Evolutionary conservation across 441 rosid genomes (phyloP).

Genomic region (Isatis lusitanica): DNA sequence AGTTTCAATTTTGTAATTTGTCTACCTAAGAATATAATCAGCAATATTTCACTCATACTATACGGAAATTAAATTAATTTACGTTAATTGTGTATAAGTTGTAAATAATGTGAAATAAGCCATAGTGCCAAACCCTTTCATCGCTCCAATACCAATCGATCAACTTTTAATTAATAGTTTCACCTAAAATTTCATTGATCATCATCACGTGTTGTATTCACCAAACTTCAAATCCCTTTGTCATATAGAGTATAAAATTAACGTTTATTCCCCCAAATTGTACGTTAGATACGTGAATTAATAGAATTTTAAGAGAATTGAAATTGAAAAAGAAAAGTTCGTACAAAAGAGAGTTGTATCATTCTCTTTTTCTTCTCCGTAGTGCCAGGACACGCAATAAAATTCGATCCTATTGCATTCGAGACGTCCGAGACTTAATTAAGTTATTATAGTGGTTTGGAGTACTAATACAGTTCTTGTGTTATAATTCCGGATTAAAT

Average conservation of each 20-base stretch:
- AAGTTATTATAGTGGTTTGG: neutral
- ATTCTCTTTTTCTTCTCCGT: neutral
- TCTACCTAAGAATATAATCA: neutral
- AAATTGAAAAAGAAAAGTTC: neutral
- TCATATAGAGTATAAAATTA: neutral
- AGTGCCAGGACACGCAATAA: neutral
- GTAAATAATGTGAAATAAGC: neutral
- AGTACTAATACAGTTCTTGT: too few species aligned
- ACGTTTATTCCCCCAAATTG: neutral
- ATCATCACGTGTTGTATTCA: neutral
- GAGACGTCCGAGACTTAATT: neutral
- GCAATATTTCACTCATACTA: neutral
- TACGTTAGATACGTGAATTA: neutral
- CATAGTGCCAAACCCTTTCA: neutral
- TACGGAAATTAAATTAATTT: neutral
- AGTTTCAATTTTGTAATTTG: neutral
- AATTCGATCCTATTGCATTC: neutral
- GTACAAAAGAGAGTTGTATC: neutral
- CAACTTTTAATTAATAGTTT: neutral
- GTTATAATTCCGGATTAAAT: too few species aligned
- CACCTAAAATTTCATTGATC: neutral
- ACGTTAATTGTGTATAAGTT: neutral
- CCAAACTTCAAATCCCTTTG: neutral
- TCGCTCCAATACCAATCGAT: neutral
- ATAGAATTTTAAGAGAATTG: neutral